A percentile compares a stretch with the other conserved stretches of the same genome.
Evolutionary conservation across 306 rosid genomes (phyloP).

Genomic region (Ochetophila trinervis): DNA sequence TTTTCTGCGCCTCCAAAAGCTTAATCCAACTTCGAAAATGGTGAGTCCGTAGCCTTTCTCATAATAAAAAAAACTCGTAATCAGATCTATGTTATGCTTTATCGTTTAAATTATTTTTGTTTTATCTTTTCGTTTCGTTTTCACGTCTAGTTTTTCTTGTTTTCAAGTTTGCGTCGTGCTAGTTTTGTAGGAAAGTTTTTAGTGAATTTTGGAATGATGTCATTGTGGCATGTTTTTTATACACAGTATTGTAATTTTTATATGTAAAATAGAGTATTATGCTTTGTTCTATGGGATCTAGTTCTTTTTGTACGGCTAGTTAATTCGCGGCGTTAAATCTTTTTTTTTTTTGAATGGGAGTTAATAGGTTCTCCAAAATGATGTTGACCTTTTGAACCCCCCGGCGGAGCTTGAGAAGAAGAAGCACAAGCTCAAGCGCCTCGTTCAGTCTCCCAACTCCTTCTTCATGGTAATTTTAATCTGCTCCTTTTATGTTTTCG

Average conservation of each 20-base stretch:
- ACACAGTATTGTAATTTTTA: too few species aligned
- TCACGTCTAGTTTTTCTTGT: not conserved
- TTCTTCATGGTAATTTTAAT: slow-evolving; percentile 46
- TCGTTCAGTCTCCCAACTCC: slow-evolving; percentile 55
- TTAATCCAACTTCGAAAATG: not conserved
- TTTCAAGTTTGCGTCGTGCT: not conserved
- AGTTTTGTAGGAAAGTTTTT: not conserved
- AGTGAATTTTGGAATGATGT: too few species aligned
- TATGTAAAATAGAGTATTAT: too few species aligned
- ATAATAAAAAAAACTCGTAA: too few species aligned
- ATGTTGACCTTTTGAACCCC: slow-evolving; percentile 52
- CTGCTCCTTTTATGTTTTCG: not conserved
- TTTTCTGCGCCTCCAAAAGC: not conserved
- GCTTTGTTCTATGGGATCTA: not conserved
- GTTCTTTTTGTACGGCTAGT: too few species aligned
- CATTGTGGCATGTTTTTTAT: too few species aligned
- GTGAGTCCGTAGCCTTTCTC: not conserved
- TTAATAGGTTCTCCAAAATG: slow-evolving; percentile 50
- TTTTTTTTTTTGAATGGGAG: not conserved
- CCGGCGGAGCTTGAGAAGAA: slow-evolving; percentile 60
- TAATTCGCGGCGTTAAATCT: not conserved
- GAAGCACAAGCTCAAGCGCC: slow-evolving; percentile 66
- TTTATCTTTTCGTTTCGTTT: not conserved
- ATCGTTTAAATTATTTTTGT: not conserved
- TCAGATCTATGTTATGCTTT: not conserved